Conservation (phyloP, 345 rosid genomes). For the Garcia nutans region DNA sequence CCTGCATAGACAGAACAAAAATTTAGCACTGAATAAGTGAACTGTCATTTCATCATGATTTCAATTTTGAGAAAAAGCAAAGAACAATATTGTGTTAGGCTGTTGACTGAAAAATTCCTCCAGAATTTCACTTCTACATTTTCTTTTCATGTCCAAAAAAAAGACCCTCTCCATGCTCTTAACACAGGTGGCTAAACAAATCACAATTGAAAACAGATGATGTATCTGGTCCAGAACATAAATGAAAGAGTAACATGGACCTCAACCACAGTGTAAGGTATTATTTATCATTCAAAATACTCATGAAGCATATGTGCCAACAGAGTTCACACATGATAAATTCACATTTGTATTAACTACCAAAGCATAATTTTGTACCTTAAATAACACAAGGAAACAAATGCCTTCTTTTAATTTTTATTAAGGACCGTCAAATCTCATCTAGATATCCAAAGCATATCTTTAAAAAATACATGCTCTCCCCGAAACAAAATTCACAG, state of each 20-base stretch:
- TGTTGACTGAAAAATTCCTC: too few species aligned
- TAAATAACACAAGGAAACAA: neutral
- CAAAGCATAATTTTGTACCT: neutral
- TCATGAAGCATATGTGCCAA: too few species aligned
- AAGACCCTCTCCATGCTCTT: neutral
- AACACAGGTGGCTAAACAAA: neutral
- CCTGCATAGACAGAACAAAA: conserved; percentile 46
- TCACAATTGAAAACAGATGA: neutral
- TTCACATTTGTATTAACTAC: neutral
- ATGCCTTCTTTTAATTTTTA: neutral
- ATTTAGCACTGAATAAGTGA: neutral
- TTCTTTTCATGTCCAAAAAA: neutral
- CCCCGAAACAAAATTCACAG: neutral
- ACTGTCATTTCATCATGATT: neutral
- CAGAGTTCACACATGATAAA: neutral
- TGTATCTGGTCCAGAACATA: neutral
- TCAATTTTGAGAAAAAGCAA: neutral
- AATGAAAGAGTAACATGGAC: neutral
- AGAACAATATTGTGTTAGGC: too few species aligned
- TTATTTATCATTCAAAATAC: neutral
- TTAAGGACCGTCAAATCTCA: neutral
- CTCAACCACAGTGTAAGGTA: neutral
- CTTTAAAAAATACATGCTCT: neutral
- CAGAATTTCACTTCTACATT: neutral
- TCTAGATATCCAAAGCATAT: neutral